A percentile compares a stretch with the other conserved stretches of the same genome.
Conservation (phyloP, 2,329 filamentous ascomycete genomes). For the Cladosporium sp. region DNA sequence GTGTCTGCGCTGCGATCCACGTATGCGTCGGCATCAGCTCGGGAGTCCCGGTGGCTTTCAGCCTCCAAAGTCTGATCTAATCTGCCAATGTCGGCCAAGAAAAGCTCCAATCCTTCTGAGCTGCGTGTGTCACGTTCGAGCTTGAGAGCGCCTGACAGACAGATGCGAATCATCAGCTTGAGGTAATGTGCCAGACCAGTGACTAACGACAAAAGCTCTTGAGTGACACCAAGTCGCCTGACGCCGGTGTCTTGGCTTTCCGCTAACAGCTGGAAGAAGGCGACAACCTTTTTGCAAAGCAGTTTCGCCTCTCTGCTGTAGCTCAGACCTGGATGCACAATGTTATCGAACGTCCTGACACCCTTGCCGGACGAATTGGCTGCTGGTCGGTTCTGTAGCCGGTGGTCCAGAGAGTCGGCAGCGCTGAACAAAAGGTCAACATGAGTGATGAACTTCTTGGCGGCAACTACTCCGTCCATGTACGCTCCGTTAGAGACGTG, state of each 20-base stretch:
- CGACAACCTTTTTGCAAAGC: slow-evolving; percentile 98
- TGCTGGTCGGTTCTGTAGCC: slow-evolving; percentile 50
- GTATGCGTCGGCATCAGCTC: slow-evolving; percentile 38
- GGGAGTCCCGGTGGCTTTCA: slow-evolving; percentile 53
- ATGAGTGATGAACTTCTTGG: slow-evolving; percentile 93
- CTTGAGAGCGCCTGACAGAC: slow-evolving; percentile 85
- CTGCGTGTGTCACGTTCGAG: slow-evolving; percentile 78
- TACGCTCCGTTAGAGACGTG: slow-evolving; percentile 98
- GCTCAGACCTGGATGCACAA: slow-evolving; percentile 61
- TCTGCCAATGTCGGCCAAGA: slow-evolving; percentile 77
- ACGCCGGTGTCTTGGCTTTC: slow-evolving; percentile 91
- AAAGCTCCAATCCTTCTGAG: slow-evolving; percentile 71
- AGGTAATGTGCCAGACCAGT: slow-evolving; percentile 96
- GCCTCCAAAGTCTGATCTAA: slow-evolving; percentile 74
- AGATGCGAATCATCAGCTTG: slow-evolving; percentile 95
- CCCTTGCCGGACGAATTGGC: slow-evolving; percentile 21
- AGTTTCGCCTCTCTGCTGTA: slow-evolving; percentile 96
- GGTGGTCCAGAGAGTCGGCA: slow-evolving; percentile 76
- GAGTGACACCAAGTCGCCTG: slow-evolving; percentile 88
- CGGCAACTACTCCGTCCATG: slow-evolving; percentile 88
- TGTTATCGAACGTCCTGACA: slow-evolving; percentile 30
- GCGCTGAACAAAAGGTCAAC: slow-evolving; percentile 89
- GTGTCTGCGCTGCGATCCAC: slow-evolving; percentile 60
- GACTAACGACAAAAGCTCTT: slow-evolving; percentile 94
- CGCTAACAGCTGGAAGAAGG: slow-evolving; percentile 91